Percentiles rank a stretch among this genome's conserved stretches.
phyloP scores from a whole-genome alignment of 2,329 filamentous ascomycete genomes.

The Lasiodiplodia sp. region DNA sequence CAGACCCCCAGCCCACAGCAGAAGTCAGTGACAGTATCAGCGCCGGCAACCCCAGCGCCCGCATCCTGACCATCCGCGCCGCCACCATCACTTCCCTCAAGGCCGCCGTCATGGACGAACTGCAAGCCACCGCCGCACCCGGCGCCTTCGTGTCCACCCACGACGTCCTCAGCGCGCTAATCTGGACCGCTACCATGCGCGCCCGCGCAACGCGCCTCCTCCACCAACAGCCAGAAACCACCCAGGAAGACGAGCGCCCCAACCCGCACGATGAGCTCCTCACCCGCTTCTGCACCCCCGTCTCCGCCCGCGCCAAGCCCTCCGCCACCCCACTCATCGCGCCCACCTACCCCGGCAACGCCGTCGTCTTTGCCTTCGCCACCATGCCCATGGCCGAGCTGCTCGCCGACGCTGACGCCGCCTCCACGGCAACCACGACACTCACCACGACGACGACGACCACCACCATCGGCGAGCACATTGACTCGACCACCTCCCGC shows the following conservation, averaged over 20 bases:
- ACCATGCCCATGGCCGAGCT: background rate
- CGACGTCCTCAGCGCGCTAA: background rate
- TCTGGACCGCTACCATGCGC: conserved; percentile 3
- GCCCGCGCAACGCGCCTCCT: background rate
- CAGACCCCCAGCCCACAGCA: too few species aligned
- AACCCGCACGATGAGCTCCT: background rate
- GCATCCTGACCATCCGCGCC: conserved; percentile 11
- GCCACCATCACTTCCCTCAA: background rate
- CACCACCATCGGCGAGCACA: too few species aligned
- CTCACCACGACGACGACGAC: too few species aligned
- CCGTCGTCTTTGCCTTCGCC: conserved; percentile 3
- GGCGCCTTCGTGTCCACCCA: background rate
- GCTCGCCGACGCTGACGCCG: background rate
- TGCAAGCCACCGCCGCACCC: background rate
- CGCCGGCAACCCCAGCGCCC: background rate
- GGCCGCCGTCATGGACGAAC: background rate
- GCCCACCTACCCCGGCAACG: conserved; percentile 8
- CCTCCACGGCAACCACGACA: too few species aligned
- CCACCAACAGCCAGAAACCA: background rate
- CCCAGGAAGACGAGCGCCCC: background rate
- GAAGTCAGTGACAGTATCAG: too few species aligned
- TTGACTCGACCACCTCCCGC: too few species aligned
- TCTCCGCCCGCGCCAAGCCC: background rate
- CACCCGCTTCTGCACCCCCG: background rate
- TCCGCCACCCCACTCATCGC: background rate